phyloP scores from a whole-genome alignment of 768 basidiomycete genomes.

The Thelephora aurantiotincta region DNA sequence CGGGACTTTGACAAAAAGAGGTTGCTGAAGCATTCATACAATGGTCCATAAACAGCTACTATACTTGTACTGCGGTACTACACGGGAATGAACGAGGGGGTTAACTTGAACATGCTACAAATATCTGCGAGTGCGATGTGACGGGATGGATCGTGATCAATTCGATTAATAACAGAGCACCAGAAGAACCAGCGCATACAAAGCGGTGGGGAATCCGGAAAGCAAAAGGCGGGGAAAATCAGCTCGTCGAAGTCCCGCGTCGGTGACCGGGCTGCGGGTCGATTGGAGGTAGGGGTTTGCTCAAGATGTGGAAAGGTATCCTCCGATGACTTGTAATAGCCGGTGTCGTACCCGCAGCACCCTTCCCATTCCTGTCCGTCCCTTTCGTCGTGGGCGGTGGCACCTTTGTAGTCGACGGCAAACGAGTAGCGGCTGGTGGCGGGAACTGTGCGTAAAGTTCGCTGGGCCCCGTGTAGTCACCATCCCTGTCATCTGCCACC shows the following conservation, averaged over 20 bases:
- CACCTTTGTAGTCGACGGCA: constrained; percentile 28
- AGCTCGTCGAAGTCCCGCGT: constrained; percentile 27
- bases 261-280: constrained; percentile 24
- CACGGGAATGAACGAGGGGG: not conserved
- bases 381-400: constrained; percentile 28
- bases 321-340: constrained; percentile 26
- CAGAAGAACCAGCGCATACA: too few relatives aligned
- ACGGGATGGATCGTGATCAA: too few relatives aligned
- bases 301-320: constrained; percentile 54
- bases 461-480: constrained; percentile 48
- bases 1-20: too few relatives aligned
- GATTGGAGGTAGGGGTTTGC: constrained; percentile 29
- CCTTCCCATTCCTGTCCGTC: constrained; percentile 8
- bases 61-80: not conserved
- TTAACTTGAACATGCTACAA: too few relatives aligned
- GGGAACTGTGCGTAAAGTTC: constrained; percentile 61
- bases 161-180: not conserved
- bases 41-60: not conserved
- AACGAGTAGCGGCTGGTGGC: constrained; percentile 35
- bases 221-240: too few relatives aligned
- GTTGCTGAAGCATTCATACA: too few relatives aligned
- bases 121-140: too few relatives aligned
- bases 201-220: not conserved
- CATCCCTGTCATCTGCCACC: constrained; percentile 26
- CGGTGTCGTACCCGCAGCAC: constrained; percentile 8